phyloP scores from a whole-genome alignment of 78 protist genomes.

The Salpingoeca rosetta region DNA sequence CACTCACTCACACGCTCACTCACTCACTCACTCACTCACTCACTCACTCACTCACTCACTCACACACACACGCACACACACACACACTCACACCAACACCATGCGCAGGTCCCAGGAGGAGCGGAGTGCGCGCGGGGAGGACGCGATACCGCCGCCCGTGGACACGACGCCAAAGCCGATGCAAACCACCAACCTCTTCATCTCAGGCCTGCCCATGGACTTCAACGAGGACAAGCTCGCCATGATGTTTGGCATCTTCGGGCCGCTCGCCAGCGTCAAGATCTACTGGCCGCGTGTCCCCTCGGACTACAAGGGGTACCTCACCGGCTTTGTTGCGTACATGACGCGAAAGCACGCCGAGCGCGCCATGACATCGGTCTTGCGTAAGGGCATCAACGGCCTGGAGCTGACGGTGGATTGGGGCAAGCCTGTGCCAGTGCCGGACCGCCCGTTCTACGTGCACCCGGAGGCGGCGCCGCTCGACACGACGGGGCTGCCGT shows the following conservation, averaged over 20 bases:
- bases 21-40: too few relatives aligned
- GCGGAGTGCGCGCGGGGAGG: not conserved
- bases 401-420: not conserved
- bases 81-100: too few relatives aligned
- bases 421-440: constrained; percentile 19
- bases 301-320: constrained; percentile 9
- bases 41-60: too few relatives aligned
- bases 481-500: not conserved
- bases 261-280: constrained; percentile 39
- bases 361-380: not conserved
- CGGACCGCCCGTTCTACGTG: constrained; percentile 13
- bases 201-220: constrained; percentile 1
- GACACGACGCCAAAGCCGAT: not conserved
- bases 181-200: constrained; percentile 33
- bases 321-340: constrained; percentile 37
- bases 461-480: not conserved
- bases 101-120: not conserved
- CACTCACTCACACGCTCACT: too few relatives aligned
- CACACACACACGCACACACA: too few relatives aligned
- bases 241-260: constrained; percentile 5
- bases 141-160: not conserved
- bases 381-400: not conserved
- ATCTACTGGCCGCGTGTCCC: constrained; percentile 38
- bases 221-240: constrained; percentile 18
- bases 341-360: constrained; percentile 26